Conservation (phyloP, 257 asterid species). For the Orobanche coerulescens region DNA sequence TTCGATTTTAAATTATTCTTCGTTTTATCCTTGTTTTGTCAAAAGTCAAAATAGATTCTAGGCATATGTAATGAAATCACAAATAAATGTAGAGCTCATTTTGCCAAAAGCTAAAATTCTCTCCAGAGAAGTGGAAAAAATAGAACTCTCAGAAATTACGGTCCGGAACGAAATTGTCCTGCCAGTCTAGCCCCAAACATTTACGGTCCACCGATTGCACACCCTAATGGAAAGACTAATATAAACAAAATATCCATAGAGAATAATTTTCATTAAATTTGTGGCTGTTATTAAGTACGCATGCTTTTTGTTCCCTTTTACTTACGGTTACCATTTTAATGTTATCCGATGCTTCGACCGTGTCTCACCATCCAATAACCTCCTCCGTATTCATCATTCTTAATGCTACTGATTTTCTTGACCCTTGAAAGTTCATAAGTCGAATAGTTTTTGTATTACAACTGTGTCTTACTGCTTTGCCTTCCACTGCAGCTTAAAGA, state of each 20-base stretch:
- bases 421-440: not conserved
- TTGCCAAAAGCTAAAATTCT: too few species aligned
- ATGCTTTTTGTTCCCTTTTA: not conserved
- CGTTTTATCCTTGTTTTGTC: too few species aligned
- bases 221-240: too few species aligned
- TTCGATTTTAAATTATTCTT: too few species aligned
- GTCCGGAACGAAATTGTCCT: too few species aligned
- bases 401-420: not conserved
- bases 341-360: not conserved
- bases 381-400: not conserved
- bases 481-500: constrained; percentile 57
- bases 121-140: too few species aligned
- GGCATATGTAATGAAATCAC: too few species aligned
- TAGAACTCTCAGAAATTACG: too few species aligned
- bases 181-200: too few species aligned
- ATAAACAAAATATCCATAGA: not conserved
- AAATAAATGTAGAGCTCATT: too few species aligned
- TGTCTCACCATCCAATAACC: not conserved
- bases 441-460: not conserved
- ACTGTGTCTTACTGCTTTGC: constrained; percentile 3
- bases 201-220: too few species aligned
- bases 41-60: too few species aligned
- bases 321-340: not conserved
- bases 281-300: not conserved
- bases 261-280: not conserved